Evolutionary conservation across 192 early-diverging fungal species (phyloP).

Genomic region (Phycomyces nitens): DNA sequence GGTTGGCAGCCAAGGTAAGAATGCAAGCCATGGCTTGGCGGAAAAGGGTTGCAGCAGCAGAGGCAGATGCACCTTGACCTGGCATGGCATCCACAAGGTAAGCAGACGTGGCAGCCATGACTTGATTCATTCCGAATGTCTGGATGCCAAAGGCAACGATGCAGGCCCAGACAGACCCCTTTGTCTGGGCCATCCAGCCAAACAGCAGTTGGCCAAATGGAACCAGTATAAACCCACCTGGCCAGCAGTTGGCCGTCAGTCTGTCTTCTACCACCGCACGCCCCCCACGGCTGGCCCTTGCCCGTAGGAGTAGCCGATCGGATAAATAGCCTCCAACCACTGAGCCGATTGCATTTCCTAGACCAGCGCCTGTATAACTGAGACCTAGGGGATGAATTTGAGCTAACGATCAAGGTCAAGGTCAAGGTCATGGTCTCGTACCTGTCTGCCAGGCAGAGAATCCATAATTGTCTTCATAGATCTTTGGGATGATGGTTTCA

Average conservation of each 20-base stretch:
- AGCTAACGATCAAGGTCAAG: background rate
- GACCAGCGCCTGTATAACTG: constrained; percentile 35
- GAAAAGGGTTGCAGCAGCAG: constrained; percentile 42
- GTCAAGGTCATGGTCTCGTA: too few relatives aligned
- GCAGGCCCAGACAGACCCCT: constrained; percentile 34
- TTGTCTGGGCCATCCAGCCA: constrained; percentile 41
- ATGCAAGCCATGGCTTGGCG: constrained; percentile 39
- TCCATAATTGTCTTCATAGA: constrained; percentile 20
- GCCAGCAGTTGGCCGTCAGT: constrained; percentile 38
- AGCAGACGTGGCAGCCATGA: constrained; percentile 31
- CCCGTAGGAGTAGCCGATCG: constrained; percentile 32
- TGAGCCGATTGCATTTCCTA: constrained; percentile 42
- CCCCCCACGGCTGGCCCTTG: constrained; percentile 29
- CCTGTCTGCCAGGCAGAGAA: constrained; percentile 35
- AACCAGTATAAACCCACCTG: constrained; percentile 37
- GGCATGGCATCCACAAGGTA: constrained; percentile 43
- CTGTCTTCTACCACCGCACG: constrained; percentile 40
- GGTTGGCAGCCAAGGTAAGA: constrained; percentile 37
- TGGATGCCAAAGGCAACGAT: constrained; percentile 45
- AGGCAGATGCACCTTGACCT: constrained; percentile 39
- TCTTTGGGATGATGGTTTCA: constrained; percentile 31
- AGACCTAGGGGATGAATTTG: constrained; percentile 12
- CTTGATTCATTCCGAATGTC: constrained; percentile 44
- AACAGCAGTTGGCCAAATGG: constrained; percentile 44
- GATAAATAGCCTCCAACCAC: constrained; percentile 39